These are phyloP conservation scores for Strigomonas culicis DNA, from an alignment of 208 protist genomes.

Conservation along the genomic window DNA sequence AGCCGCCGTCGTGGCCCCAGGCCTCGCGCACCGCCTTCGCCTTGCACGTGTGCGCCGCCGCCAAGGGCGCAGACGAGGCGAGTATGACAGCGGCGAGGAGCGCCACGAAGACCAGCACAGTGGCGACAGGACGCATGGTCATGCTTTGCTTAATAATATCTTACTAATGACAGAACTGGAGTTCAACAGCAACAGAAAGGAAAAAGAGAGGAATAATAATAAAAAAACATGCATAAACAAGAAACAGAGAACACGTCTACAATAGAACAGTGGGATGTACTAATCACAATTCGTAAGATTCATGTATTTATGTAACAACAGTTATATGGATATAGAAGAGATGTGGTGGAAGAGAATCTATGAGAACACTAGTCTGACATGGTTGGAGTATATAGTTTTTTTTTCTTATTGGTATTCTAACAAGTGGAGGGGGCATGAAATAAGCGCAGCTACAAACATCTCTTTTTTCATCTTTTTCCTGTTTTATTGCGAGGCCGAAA, in stretches of 20 bases:
- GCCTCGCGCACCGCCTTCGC: slow-evolving; percentile 33
- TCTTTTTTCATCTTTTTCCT: neutral
- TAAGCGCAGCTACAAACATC: neutral
- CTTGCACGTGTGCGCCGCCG: slow-evolving; percentile 48
- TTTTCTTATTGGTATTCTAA: neutral
- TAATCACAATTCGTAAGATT: too few species aligned
- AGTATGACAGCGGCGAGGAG: slow-evolving; percentile 9
- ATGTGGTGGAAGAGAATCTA: neutral
- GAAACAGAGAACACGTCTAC: neutral
- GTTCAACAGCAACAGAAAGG: slow-evolving; percentile 12
- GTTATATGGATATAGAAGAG: neutral
- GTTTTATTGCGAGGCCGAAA: too few species aligned
- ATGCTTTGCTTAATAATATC: too few species aligned
- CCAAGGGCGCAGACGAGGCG: neutral
- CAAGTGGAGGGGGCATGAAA: neutral
- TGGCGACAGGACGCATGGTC: neutral
- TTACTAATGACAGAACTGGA: neutral
- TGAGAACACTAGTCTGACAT: neutral
- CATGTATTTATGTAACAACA: neutral
- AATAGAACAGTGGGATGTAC: neutral
- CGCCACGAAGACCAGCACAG: slow-evolving; percentile 1
- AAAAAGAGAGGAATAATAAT: slow-evolving; percentile 16
- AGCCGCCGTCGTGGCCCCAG: neutral
- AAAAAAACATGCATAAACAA: slow-evolving; percentile 2
- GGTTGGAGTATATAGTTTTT: neutral